Percentiles rank a stretch among this genome's conserved stretches.
These are phyloP conservation scores for Taphrina flavorubra DNA, from an alignment of 1,139 yeast genomes.

Conservation along the genomic window DNA sequence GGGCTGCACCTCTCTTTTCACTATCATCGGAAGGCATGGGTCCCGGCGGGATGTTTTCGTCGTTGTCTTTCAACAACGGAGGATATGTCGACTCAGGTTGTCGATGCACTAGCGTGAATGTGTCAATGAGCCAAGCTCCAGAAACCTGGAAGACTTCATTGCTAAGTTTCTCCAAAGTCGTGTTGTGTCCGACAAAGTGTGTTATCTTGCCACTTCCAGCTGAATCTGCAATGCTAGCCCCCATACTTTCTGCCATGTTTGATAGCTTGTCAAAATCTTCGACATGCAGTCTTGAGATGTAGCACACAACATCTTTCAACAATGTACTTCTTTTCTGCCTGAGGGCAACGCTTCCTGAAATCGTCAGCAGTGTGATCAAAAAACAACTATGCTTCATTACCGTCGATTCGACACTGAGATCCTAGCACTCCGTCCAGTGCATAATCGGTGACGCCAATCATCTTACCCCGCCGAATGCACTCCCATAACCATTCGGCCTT, in stretches of 20 bases:
- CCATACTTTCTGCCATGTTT: slow-evolving; percentile 8
- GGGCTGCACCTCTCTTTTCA: background rate
- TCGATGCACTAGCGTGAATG: background rate
- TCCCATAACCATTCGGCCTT: slow-evolving; percentile 28
- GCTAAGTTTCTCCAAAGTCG: background rate
- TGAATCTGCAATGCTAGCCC: background rate
- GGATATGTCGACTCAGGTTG: slow-evolving; percentile 13
- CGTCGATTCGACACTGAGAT: slow-evolving; percentile 31
- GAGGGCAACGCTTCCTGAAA: background rate
- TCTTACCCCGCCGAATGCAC: slow-evolving; percentile 21
- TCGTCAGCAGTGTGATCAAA: background rate
- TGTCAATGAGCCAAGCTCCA: slow-evolving; percentile 18
- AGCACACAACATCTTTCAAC: slow-evolving; percentile 4
- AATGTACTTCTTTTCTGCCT: slow-evolving; percentile 6
- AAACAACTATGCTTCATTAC: background rate
- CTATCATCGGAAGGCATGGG: background rate
- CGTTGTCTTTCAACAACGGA: background rate
- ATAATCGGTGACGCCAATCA: slow-evolving; percentile 17
- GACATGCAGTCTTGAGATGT: background rate
- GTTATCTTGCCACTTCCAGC: background rate
- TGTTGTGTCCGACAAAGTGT: background rate
- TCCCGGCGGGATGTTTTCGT: slow-evolving; percentile 12
- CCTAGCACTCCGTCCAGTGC: slow-evolving; percentile 29
- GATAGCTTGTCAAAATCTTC: background rate
- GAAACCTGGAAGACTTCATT: background rate